Evolutionary conservation across 1,284 basidiomycete genomes (phyloP), one percentile per base, ranked within the genome.

Genomic region (Pisolithus thermaeus): DNA sequence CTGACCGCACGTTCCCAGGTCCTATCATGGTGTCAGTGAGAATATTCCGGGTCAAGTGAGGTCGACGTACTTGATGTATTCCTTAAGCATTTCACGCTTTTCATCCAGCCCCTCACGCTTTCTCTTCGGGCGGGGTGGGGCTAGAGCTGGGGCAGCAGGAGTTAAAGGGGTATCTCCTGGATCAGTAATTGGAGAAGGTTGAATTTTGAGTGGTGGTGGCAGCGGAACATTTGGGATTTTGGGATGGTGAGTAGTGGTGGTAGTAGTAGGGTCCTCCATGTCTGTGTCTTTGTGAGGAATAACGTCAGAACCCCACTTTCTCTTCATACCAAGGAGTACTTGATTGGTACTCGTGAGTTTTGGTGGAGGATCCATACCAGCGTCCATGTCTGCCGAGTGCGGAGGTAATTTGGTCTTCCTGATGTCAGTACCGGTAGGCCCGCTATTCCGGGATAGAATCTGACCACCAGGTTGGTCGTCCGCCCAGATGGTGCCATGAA

Each of bases 1-100:
- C 66, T 57, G 50, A 66, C 61, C 2, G 56, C 63, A 47, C 64
- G 67, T 28, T 68, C 67, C 61, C 57, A 68, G 3, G 53, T 35
- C 53, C 64, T 66, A 53, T 18, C 41, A 30, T 27, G 52, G 28
- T 23, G 23, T 35, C 6, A 9, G 43, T 53, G 20, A 55, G 46
- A 18, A n/a, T 12, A 37, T 14, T 3, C 5, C 8, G 20, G 23
- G 25, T 35, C 32, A 25, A 35, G 25, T 1, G 22, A 37, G 23
- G 37, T 37, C 8, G 23, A 52, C 63, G 8, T 53, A 70, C 64
- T 58, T 66, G 48, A 65, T 18, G 44, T 65, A 68, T 51, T 66
- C 64, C 36, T 57, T 69, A 9, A 68, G 63, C 16, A 49, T 8
- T 16, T 61, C 61, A 16, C 47, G 4, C 39, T 62, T 62, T 7